A percentile compares a stretch with the other conserved stretches of the same genome.
Evolutionary conservation across 2,329 filamentous ascomycete genomes (phyloP).

Genomic region (Botrytis pseudocinerea): DNA sequence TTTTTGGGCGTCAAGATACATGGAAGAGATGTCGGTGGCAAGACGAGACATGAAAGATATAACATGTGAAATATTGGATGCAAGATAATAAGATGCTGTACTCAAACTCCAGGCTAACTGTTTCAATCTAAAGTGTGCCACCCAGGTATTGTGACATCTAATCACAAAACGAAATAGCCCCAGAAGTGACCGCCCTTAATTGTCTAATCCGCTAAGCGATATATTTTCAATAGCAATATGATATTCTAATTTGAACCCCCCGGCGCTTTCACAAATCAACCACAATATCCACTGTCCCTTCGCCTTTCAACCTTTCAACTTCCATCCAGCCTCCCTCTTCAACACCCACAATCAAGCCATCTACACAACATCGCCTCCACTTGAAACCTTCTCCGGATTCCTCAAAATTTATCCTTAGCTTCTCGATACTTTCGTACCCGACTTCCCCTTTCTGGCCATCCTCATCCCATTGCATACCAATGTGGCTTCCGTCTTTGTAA

Average conservation of each 20-base stretch:
- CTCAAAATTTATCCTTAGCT: constrained; percentile 69
- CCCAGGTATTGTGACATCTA: neutral
- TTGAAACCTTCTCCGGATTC: constrained; percentile 61
- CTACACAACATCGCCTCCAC: constrained; percentile 88
- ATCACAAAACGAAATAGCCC: neutral
- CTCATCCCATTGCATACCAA: constrained; percentile 44
- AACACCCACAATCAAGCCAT: constrained; percentile 81
- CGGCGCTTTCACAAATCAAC: constrained; percentile 26
- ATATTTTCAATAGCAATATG: neutral
- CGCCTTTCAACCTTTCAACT: constrained; percentile 52
- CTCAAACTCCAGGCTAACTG: neutral
- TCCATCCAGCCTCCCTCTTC: constrained; percentile 70
- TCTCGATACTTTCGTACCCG: constrained; percentile 69
- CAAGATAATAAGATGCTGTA: neutral
- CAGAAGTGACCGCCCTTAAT: neutral
- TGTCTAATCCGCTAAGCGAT: neutral
- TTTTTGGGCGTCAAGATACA: neutral
- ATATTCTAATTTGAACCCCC: neutral
- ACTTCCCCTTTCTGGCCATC: constrained; percentile 49
- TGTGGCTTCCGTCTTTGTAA: constrained; percentile 58
- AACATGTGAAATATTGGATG: neutral
- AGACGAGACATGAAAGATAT: neutral
- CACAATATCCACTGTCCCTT: constrained; percentile 36
- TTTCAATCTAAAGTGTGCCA: neutral
- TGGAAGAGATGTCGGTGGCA: too few species aligned